These are phyloP conservation scores for Umbelopsis sp. DNA, from an alignment of 192 early-diverging fungal genomes.

Conservation along the genomic window DNA sequence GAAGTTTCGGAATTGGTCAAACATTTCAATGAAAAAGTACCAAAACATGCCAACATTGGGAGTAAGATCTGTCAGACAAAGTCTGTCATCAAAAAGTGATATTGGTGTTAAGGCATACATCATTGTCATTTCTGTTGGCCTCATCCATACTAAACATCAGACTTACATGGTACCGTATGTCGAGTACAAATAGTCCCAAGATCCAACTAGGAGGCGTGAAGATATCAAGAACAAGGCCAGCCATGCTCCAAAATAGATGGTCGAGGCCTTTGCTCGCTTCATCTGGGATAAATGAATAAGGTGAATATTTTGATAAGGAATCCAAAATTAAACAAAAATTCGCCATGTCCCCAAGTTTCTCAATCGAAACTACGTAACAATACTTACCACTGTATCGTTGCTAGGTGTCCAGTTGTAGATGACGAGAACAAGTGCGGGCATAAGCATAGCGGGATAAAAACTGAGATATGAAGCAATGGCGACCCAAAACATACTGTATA, in stretches of 20 bases:
- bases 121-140: background rate
- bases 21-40: conserved; percentile 99
- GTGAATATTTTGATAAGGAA: background rate
- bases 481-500: conserved; percentile 65
- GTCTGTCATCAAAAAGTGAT: background rate
- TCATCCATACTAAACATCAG: background rate
- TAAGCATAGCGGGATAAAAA: conserved; percentile 85
- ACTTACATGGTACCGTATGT: conserved; percentile 78
- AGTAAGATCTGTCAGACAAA: conserved; percentile 77
- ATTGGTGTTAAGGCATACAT: too few species aligned
- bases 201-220: conserved; percentile 62
- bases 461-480: conserved; percentile 84
- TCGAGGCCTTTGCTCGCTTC: background rate
- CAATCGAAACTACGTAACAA: background rate
- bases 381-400: background rate
- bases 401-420: background rate
- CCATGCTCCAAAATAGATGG: conserved; percentile 27
- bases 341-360: too few species aligned
- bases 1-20: conserved; percentile 96
- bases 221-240: conserved; percentile 51
- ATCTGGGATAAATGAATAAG: background rate
- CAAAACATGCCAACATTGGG: conserved; percentile 96
- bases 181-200: conserved; percentile 67
- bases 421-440: conserved; percentile 57
- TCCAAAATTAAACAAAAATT: too few species aligned